phyloP scores from a whole-genome alignment of 371 early-diverging fungal species.

The Batkoa obscura region DNA sequence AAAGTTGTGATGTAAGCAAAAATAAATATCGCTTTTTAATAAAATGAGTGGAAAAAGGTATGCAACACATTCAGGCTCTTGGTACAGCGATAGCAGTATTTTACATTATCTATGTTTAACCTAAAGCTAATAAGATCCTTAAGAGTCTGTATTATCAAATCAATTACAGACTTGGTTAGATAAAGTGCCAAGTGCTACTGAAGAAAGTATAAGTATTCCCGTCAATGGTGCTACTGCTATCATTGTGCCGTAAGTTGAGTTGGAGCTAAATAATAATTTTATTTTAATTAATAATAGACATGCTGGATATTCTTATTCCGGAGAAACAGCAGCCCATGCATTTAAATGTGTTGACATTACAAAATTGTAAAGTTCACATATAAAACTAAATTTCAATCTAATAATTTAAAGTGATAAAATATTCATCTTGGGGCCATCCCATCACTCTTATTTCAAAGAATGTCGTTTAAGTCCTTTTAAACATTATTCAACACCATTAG shows the following conservation, averaged over 20 bases:
- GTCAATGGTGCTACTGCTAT: conserved; percentile 42
- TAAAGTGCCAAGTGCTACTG: conserved; percentile 19
- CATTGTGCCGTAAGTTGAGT: conserved; percentile 52
- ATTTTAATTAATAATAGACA: conserved; percentile 28
- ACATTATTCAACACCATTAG: conserved; percentile 70
- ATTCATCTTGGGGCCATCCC: conserved; percentile 83
- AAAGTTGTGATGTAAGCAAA: too few relatives aligned
- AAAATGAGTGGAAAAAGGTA: background rate
- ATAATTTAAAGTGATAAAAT: conserved; percentile 39
- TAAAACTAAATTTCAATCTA: background rate
- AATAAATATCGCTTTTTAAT: too few relatives aligned
- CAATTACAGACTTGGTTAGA: conserved; percentile 30
- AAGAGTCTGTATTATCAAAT: background rate
- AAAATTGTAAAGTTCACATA: conserved; percentile 22
- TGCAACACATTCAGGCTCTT: conserved; percentile 66
- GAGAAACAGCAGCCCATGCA: conserved; percentile 72
- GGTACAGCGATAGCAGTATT: conserved; percentile 44
- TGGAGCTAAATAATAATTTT: conserved; percentile 1
- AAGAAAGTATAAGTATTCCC: conserved; percentile 19
- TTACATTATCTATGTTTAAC: conserved; percentile 5
- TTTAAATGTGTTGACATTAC: conserved; percentile 47
- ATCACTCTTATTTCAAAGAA: conserved; percentile 59
- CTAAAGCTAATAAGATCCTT: conserved; percentile 7
- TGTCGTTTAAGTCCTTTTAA: conserved; percentile 57
- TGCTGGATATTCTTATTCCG: conserved; percentile 80